A percentile compares a stretch with the other conserved stretches of the same genome.
phyloP scores from a whole-genome alignment of 768 basidiomycete species.

The Leccinellum rugosiceps region DNA sequence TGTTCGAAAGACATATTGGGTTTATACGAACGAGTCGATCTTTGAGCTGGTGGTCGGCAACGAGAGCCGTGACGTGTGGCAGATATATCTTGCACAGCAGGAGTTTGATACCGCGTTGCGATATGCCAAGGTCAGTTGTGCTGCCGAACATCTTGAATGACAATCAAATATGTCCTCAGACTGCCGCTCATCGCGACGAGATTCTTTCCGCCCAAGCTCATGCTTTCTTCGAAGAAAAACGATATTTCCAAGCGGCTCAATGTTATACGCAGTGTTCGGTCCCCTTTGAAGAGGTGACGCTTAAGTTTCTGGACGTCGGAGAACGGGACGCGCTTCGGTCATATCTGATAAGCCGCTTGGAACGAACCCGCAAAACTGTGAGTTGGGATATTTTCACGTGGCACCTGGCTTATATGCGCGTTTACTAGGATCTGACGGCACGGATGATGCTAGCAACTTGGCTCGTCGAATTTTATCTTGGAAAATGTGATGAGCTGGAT shows the following conservation, averaged over 20 bases:
- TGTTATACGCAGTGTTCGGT: conserved; percentile 87
- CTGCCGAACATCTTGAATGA: background rate
- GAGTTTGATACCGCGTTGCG: conserved; percentile 76
- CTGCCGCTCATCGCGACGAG: conserved; percentile 80
- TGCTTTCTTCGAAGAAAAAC: conserved; percentile 69
- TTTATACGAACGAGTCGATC: conserved; percentile 84
- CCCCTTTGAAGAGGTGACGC: conserved; percentile 86
- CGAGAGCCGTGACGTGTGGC: conserved; percentile 95
- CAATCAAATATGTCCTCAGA: conserved; percentile 43
- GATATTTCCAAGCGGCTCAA: conserved; percentile 90
- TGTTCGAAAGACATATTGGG: conserved; percentile 89
- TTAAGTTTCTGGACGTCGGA: conserved; percentile 85
- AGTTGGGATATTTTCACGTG: conserved; percentile 21
- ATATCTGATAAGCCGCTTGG: conserved; percentile 84
- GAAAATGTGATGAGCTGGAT: conserved; percentile 95
- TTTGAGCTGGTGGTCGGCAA: conserved; percentile 84
- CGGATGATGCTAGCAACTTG: conserved; percentile 98
- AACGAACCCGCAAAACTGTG: conserved; percentile 80
- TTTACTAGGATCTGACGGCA: conserved; percentile 78
- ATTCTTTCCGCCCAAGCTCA: conserved; percentile 83
- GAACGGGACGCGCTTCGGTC: conserved; percentile 89
- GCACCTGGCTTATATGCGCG: background rate
- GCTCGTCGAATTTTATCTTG: conserved; percentile 96
- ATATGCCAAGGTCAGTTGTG: conserved; percentile 68
- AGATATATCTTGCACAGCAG: conserved; percentile 75